phyloP scores from a whole-genome alignment of 2,329 filamentous ascomycete genomes.

The Colletotrichum gloeosporioides region DNA sequence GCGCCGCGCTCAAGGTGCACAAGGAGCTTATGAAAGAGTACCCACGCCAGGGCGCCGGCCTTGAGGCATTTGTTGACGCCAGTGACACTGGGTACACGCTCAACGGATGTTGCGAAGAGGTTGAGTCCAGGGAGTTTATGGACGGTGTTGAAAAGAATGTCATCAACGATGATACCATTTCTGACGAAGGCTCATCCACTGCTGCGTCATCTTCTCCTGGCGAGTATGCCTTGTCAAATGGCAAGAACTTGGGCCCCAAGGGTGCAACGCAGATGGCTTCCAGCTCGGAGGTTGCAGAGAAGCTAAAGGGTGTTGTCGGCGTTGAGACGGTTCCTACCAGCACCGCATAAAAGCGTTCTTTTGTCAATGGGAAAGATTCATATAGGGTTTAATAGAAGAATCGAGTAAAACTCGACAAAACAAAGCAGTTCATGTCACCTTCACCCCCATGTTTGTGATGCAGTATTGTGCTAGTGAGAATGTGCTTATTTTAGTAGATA shows the following conservation, averaged over 20 bases:
- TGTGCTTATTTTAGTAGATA: background rate
- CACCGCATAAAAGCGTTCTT: background rate
- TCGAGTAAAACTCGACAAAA: background rate
- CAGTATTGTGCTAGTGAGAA: background rate
- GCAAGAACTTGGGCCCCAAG: background rate
- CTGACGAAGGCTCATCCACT: background rate
- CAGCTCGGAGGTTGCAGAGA: background rate
- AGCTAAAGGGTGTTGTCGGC: background rate
- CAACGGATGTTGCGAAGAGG: slow-evolving; percentile 27
- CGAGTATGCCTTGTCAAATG: slow-evolving; percentile 6
- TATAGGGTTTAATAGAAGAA: background rate
- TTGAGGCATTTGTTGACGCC: slow-evolving; percentile 73
- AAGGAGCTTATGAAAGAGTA: slow-evolving; percentile 68
- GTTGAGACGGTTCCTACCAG: background rate
- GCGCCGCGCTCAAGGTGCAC: slow-evolving; percentile 63
- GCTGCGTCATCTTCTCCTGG: background rate
- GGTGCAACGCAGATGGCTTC: background rate
- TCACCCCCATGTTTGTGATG: background rate
- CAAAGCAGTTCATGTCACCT: background rate
- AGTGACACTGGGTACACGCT: slow-evolving; percentile 68
- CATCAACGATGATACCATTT: background rate
- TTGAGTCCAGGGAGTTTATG: background rate
- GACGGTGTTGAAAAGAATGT: background rate
- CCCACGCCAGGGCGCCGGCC: slow-evolving; percentile 66
- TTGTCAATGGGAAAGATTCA: background rate